phyloP scores from a whole-genome alignment of 495 filamentous ascomycete genomes.

The Neurospora sp. region DNA sequence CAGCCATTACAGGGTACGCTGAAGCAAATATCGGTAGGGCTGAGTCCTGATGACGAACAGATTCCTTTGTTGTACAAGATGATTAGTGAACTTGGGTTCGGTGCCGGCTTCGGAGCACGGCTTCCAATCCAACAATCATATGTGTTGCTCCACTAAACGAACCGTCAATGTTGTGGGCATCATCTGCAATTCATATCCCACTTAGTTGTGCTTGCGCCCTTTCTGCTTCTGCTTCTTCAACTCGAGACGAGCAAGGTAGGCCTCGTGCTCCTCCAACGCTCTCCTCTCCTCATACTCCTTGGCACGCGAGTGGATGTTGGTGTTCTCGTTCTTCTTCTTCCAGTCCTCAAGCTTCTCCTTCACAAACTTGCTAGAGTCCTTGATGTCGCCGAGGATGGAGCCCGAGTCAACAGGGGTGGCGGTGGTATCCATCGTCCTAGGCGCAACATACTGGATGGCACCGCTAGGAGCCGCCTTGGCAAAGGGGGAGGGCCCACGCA shows the following conservation, averaged over 20 bases:
- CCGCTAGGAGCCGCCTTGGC: constrained; percentile 2
- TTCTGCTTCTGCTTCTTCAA: constrained; percentile 8
- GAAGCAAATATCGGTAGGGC: not conserved
- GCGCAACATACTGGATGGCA: constrained; percentile 17
- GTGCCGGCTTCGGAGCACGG: not conserved
- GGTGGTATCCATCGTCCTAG: constrained; percentile 17
- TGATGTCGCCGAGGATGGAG: constrained; percentile 11
- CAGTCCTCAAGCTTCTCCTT: constrained; percentile 29
- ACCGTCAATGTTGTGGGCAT: not conserved
- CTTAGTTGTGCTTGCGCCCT: not conserved
- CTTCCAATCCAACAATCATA: not conserved
- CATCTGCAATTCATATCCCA: not conserved
- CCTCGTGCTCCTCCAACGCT: constrained; percentile 33
- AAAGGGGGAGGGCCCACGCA: not conserved
- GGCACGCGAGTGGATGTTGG: constrained; percentile 19
- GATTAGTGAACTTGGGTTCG: not conserved
- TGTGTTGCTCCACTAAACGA: not conserved
- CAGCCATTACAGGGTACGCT: not conserved
- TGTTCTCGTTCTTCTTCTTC: constrained; percentile 8
- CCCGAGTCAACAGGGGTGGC: constrained; percentile 5
- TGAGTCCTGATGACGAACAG: not conserved
- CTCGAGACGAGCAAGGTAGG: constrained; percentile 21
- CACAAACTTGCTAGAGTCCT: constrained; percentile 14
- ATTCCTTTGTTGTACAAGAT: not conserved
- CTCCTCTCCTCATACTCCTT: constrained; percentile 38